Base-by-base conservation (phyloP, 129 eudicot genomes). In the Ambrosia artemisiifolia region DNA sequence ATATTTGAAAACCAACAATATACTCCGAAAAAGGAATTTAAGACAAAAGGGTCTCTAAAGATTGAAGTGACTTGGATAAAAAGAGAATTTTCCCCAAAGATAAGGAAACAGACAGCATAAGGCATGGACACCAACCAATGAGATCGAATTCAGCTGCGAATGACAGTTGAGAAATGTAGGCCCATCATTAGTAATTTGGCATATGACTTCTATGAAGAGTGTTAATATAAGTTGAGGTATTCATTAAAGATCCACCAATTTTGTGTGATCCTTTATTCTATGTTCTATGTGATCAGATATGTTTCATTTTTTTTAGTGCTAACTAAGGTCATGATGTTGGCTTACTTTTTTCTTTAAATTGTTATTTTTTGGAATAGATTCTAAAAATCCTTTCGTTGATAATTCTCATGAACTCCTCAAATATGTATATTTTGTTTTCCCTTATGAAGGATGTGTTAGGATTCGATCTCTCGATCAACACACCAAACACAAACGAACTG, bases 31-130 rank as follows among this genome's bases (percentile, higher is more conserved):
- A 54, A 48, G 34, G 83, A 79, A 79, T 79, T 69, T 67, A 51
- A 36, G 47, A 33, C 34, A 66, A 66, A 62, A 61, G 32, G 72
- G 65, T 40, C 33, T 40, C 70, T 47, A 76, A 65, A 63, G 72
- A 49, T 47, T 75, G 79, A 71, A 56, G 5, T 56, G 70, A 71
- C 78, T 64, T 54, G 59, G 79, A 24, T 67, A 75, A 63, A 65
- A 68, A 65, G 70, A 69, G 78, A 75, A 85, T 75, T 72, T 54
- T 78, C 78, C 90, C 75, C 76, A 78, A 80, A 68, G 90, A 80
- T 72, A 85, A 79, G 86, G 80, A 72, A 80, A 74, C 79, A 79
- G 81, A 83, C 47, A 40, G 75, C 67, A 42, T 79, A 53, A 74
- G 64, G 72, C 40, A 3, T 72, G 65, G 38, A 53, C 66, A 62